Conservation (phyloP, 75 land plant genomes). For the Sequoiadendron giganteum region DNA sequence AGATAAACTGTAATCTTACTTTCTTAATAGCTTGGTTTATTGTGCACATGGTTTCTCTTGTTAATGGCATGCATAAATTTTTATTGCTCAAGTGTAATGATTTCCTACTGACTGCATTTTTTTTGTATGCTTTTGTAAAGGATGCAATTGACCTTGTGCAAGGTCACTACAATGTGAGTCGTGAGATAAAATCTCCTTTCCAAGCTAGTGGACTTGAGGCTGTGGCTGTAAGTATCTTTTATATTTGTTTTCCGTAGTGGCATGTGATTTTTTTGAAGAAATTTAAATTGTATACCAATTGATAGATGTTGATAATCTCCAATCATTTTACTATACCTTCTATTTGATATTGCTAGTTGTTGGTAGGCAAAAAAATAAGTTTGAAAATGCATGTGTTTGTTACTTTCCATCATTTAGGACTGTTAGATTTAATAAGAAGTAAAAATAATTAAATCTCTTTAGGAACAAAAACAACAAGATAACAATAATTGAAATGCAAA, state of each 20-base stretch:
- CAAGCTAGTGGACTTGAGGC: conserved; percentile 56
- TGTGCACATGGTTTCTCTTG: not conserved
- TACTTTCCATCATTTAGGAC: not conserved
- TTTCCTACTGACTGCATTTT: not conserved
- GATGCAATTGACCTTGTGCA: conserved; percentile 90
- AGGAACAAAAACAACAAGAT: no score
- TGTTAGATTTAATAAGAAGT: not conserved
- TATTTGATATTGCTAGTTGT: not conserved
- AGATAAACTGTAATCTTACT: not conserved
- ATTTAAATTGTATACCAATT: not conserved
- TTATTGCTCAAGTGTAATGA: not conserved
- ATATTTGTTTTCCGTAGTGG: not conserved
- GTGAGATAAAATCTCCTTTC: conserved; percentile 47
- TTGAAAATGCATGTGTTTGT: not conserved
- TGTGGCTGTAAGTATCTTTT: conserved; percentile 64
- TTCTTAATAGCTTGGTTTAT: not conserved
- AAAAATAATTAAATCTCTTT: no score
- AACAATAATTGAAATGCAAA: no score
- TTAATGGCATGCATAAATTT: not conserved
- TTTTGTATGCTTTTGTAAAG: conserved; percentile 17
- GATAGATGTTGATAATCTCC: not conserved
- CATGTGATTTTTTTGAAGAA: not conserved
- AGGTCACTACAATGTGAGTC: conserved; percentile 76
- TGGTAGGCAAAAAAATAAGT: not conserved
- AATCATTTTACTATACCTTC: not conserved